Conservation (phyloP, 106 monocot genomes). For the Vanilla planifolia region DNA sequence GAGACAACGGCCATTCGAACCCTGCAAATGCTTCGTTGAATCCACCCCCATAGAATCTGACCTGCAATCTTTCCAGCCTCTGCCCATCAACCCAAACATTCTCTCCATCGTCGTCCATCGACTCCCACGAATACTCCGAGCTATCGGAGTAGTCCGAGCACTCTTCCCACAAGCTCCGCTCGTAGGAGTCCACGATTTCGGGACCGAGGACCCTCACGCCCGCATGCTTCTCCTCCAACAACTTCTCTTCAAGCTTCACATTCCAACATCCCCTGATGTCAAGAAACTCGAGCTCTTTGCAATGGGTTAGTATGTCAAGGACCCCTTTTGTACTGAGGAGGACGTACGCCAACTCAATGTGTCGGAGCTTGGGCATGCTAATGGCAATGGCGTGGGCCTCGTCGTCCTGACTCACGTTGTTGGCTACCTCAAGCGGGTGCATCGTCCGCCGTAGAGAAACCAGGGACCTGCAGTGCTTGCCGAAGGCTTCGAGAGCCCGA, state of each 20-base stretch:
- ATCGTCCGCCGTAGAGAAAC: slow-evolving; percentile 45
- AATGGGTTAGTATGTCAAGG: slow-evolving; percentile 49
- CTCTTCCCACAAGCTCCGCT: slow-evolving; percentile 43
- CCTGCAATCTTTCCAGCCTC: slow-evolving; percentile 41
- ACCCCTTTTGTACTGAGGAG: slow-evolving; percentile 41
- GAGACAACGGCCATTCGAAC: slow-evolving; percentile 63
- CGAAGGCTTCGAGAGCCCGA: slow-evolving; percentile 46
- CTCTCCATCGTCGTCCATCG: slow-evolving; percentile 35
- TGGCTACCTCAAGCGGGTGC: slow-evolving; percentile 54
- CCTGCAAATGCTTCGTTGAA: slow-evolving; percentile 30
- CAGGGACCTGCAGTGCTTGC: slow-evolving; percentile 50
- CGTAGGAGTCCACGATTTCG: slow-evolving; percentile 38
- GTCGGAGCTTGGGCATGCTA: slow-evolving; percentile 64
- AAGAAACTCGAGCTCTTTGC: slow-evolving; percentile 52
- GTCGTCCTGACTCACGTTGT: slow-evolving; percentile 59
- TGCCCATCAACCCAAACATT: slow-evolving; percentile 56
- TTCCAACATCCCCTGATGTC: slow-evolving; percentile 82
- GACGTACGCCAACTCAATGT: slow-evolving; percentile 57
- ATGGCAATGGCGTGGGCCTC: slow-evolving; percentile 66
- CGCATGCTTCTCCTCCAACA: slow-evolving; percentile 38
- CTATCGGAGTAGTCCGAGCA: slow-evolving; percentile 63
- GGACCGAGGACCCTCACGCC: slow-evolving; percentile 56
- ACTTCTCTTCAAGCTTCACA: slow-evolving; percentile 58
- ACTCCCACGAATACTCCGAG: slow-evolving; percentile 66
- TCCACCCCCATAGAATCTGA: slow-evolving; percentile 64